Evolutionary conservation across 2,329 filamentous ascomycete species (phyloP), one percentile per base, ranked within the genome.

Genomic region (Fusarium pseudoanthophilum): DNA sequence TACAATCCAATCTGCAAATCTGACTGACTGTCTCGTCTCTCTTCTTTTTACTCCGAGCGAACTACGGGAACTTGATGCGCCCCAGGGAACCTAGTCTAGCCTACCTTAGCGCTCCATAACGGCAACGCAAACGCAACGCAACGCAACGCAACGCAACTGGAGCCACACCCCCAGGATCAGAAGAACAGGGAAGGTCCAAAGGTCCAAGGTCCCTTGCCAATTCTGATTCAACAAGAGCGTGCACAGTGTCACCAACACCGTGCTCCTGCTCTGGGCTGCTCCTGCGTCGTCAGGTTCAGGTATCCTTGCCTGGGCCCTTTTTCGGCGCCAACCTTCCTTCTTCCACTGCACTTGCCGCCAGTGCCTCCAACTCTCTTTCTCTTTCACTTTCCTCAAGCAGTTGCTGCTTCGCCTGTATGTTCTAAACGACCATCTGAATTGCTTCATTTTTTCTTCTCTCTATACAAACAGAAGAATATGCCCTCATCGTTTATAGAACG

Each of bases 371-470:
- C 71, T 71, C 71, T 75, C 74, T 66, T 73, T 79, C 74, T 72
- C 73, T 76, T 67, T 61, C 70, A 67, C 66, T 67, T 67, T 64
- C 69, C 66, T 59, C 70, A 74, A 73, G 72, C 78, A 76, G 73
- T 71, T 75, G 66, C 77, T 75, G 75, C 74, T 77, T 75, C 75
- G 68, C 69, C 69, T 76, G 67, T 71, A 70, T 74, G 71, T 73
- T 75, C 64, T 75, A 67, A 72, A 79, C 75, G 66, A 77, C 77
- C 46, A 75, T 72, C 75, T 73, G 75, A 74, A 78, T 79, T 76
- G 75, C 75, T 77, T 80, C 75, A 77, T 69, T 75, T 72, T 75
- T 73, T 68, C 66, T 56, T 55, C 52, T 40, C 37, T 49, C 28
- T 60, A 53, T 36, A 60, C 42, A 67, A 69, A 61, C 64, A 61